Base-by-base conservation (phyloP, 2,329 filamentous ascomycete genomes). In the Xylaria sp. region DNA sequence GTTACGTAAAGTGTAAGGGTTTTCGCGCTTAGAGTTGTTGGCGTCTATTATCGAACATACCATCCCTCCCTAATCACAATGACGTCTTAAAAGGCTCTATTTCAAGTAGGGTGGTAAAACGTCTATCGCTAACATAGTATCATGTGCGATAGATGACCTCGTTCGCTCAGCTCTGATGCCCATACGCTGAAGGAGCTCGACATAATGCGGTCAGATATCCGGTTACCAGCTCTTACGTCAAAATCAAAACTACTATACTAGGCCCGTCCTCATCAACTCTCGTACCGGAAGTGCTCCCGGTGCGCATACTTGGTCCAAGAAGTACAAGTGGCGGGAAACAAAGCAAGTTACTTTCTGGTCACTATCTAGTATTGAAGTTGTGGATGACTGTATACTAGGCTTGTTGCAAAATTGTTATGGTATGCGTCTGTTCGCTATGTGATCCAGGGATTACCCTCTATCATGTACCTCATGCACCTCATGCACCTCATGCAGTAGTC, bases 401-500 rank as follows among this genome's bases (percentile, higher is more conserved):
- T 35, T 35, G 31, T 35, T 35, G 13, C 13, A 35, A 7, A 7
- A 35, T 40, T 13, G 1, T 11, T 43, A 23, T 23, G 29, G 17
- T 33, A 55, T 62, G 51, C 55, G 48, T 52, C 60, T 37, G 37
- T 44, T 46, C 31, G 49, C 48, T 51, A 35, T 49, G 41, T 54
- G 17, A 19, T 37, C n/a, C 38, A 46, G 55, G 49, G 55, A 59
- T 62, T 49, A 35, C 49, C 60, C 60, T 49, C 49, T 54, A 61
- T 54, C 27, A 54, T 55, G 57, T 43, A 43, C 43, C 43, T 41
- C 35, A 37, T 47, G 57, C 49, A 60, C n/a, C n/a, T n/a, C 7
- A 48, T 59, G 60, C 55, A 51, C 37, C 51, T 51, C 44, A 46
- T 57, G 60, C 55, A 62, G 60, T 62, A 62, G 60, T 59, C 51